Percentiles rank a stretch among this genome's conserved stretches.
Evolutionary conservation across 768 basidiomycete genomes (phyloP).

Genomic region (Trametes meyenii): DNA sequence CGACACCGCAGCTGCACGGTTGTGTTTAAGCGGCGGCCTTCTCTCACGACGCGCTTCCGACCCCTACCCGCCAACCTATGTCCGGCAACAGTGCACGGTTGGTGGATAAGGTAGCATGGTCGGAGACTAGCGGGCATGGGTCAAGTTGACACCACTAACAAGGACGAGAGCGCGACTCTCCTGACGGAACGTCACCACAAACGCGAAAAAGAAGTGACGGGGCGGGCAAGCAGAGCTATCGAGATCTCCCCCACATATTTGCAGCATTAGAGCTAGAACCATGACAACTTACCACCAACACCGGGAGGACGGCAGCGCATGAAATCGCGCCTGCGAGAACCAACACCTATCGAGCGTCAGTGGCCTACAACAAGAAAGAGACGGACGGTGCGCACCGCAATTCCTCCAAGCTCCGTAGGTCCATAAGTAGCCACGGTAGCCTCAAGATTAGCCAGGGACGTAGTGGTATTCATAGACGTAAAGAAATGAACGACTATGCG

Average conservation of each 20-base stretch:
- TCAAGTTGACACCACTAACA: too few species aligned
- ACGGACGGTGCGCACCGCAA: slow-evolving; percentile 7
- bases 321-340: slow-evolving; percentile 33
- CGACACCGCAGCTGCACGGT: background rate
- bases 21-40: background rate
- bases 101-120: too few species aligned
- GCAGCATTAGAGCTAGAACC: too few species aligned
- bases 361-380: background rate
- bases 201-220: too few species aligned
- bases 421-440: slow-evolving; percentile 9
- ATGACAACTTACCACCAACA: slow-evolving; percentile 24
- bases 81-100: too few species aligned
- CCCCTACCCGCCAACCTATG: too few species aligned
- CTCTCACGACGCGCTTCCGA: too few species aligned
- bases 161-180: too few species aligned
- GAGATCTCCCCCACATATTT: too few species aligned
- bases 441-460: background rate
- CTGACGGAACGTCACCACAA: too few species aligned
- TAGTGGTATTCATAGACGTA: background rate
- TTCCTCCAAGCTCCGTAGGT: slow-evolving; percentile 13
- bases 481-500: slow-evolving; percentile 1
- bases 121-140: too few species aligned
- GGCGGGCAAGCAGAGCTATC: too few species aligned
- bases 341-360: slow-evolving; percentile 22
- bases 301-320: slow-evolving; percentile 28